These are phyloP conservation scores for Clitopilus hobsonii DNA, from an alignment of 768 basidiomycete genomes.

Conservation along the genomic window DNA sequence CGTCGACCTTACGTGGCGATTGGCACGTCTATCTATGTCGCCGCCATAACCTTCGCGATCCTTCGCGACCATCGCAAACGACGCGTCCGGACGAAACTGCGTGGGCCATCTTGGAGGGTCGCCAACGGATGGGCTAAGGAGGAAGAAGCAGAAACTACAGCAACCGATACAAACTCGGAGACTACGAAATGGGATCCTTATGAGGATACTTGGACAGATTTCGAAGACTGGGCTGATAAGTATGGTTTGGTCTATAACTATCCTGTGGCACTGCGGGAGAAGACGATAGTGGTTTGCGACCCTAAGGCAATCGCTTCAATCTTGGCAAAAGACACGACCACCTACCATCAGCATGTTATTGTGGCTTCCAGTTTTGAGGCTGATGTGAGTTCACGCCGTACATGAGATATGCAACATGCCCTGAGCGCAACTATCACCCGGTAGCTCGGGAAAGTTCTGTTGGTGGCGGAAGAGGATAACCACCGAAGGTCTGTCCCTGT, in stretches of 20 bases:
- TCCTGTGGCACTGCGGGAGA: conserved; percentile 30
- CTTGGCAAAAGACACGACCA: conserved; percentile 43
- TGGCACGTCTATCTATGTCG: not conserved
- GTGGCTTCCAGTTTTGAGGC: conserved; percentile 30
- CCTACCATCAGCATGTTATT: conserved; percentile 36
- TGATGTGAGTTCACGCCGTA: conserved; percentile 21
- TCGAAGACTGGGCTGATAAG: conserved; percentile 42
- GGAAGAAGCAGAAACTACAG: too few species aligned
- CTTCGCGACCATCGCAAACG: conserved; percentile 1
- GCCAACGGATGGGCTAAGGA: too few species aligned
- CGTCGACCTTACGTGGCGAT: not conserved
- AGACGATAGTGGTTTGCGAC: conserved; percentile 34
- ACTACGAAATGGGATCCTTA: conserved; percentile 20
- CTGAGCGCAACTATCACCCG: not conserved
- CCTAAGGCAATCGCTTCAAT: conserved; percentile 51
- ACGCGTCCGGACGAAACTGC: conserved; percentile 23
- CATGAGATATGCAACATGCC: not conserved
- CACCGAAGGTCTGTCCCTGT: conserved; percentile 33
- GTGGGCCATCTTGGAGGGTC: conserved; percentile 37
- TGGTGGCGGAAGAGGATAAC: conserved; percentile 38
- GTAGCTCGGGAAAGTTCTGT: conserved; percentile 36
- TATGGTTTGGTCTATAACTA: conserved; percentile 44
- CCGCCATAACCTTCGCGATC: not conserved
- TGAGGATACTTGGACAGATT: conserved; percentile 19
- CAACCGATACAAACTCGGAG: conserved; percentile 39